These are phyloP conservation scores for Neofusicoccum sp. DNA, from an alignment of 2,329 filamentous ascomycete genomes.

Conservation along the genomic window DNA sequence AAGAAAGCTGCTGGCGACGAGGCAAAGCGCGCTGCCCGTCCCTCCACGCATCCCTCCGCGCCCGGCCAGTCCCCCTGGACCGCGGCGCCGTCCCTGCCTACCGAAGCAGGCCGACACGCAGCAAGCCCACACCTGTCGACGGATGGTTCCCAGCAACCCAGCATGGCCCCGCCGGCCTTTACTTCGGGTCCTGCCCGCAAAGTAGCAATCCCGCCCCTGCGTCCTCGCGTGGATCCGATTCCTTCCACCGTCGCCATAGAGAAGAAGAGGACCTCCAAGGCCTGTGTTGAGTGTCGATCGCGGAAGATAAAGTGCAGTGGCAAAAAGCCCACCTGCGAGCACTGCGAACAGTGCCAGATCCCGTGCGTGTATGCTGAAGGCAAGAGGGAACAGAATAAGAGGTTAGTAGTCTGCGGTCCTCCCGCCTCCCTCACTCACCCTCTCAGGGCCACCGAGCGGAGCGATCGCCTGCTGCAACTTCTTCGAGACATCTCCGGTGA, in stretches of 20 bases:
- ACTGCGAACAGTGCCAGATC: conserved; percentile 30
- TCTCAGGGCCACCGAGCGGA: conserved; percentile 26
- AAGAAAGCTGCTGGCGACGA: background rate
- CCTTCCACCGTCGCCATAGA: conserved; percentile 19
- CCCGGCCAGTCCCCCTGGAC: background rate
- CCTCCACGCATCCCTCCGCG: background rate
- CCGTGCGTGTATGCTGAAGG: conserved; percentile 35
- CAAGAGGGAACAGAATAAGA: conserved; percentile 36
- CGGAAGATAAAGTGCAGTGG: conserved; percentile 41
- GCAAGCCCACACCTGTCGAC: background rate
- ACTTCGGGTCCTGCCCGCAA: conserved; percentile 18
- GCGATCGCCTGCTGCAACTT: conserved; percentile 31
- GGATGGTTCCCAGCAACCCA: too few species aligned
- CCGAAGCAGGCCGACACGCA: background rate
- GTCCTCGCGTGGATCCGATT: conserved; percentile 23
- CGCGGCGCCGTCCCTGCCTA: background rate
- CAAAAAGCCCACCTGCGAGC: conserved; percentile 31
- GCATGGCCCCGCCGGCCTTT: background rate
- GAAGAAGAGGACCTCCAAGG: conserved; percentile 29
- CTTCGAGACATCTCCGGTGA: conserved; percentile 24
- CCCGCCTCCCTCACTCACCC: conserved; percentile 19
- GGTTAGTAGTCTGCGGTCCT: conserved; percentile 23
- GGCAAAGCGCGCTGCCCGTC: background rate
- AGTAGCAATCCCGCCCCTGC: conserved; percentile 29
- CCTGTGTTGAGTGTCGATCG: conserved; percentile 35